Evolutionary conservation across 345 rosid genomes (phyloP), one percentile per base, ranked within the genome.

Genomic region (Kandelia obovata): DNA sequence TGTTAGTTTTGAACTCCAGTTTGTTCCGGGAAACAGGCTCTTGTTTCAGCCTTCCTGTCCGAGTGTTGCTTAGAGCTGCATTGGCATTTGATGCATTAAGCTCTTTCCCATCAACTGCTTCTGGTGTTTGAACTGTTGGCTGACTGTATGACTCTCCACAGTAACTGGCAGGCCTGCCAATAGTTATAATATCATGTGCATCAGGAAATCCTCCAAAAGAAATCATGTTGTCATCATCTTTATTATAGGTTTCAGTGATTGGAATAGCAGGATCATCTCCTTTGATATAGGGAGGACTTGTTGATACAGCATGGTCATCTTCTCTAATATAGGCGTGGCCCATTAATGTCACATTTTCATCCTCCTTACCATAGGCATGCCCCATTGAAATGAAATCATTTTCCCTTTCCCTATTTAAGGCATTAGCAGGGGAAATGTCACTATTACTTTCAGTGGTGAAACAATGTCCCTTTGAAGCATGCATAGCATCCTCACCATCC

Each of bases 171-270:
- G 82, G 68, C 73, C 76, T 71, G 32, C 78, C 82, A 52, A 76
- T 70, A 28, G 87, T 83, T 49, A 83, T 78, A 61, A 81, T 77
- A 65, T 79, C 83, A 23, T 80, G 81, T 11, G 81, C 90, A 35
- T 82, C 86, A 20, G 74, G 82, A 64, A 86, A 80, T 34, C 80
- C 87, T 61, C 82, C 85, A 72, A 94, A 94, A 43, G 91, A 85
- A 64, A 89, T 81, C 63, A 83, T 78, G 64, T 69, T 82, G 66
- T 84, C 70, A 31, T 83, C 92, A 13, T 83, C 94, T 72, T 84
- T 85, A 31, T 78, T 73, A 62, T 80, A 85, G 53, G 71, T n/a
- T 19, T 76, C 78, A 65, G 64, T 65, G 9, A 82, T 57, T 20
- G 85, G 74, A 43, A 80, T 51, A 6, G 61, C 68, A 72, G 27